A percentile compares a stretch with the other conserved stretches of the same genome.
Evolutionary conservation across 306 rosid genomes (phyloP).

Genomic region (Begonia loranthoides): DNA sequence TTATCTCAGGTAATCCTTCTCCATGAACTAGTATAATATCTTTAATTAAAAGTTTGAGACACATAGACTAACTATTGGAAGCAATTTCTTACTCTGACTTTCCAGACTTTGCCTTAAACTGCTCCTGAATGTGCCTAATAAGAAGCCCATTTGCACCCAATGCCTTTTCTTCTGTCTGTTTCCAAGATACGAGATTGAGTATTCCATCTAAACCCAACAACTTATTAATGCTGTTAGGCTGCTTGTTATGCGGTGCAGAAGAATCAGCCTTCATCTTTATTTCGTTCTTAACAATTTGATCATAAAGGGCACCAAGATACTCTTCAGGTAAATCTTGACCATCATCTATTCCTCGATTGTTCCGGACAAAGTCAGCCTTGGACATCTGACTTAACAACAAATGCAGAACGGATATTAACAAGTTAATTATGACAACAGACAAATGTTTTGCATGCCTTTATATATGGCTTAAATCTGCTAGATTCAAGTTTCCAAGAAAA

Average conservation of each 20-base stretch:
- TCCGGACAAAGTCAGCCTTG: slow-evolving; percentile 89
- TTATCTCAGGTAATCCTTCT: too few species aligned
- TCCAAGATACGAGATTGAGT: slow-evolving; percentile 90
- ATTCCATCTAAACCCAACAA: slow-evolving; percentile 92
- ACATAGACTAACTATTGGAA: background rate
- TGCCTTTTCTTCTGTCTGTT: slow-evolving; percentile 91
- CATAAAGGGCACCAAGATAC: slow-evolving; percentile 80
- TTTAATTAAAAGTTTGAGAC: too few species aligned
- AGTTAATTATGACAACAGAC: background rate
- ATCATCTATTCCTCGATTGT: slow-evolving; percentile 95
- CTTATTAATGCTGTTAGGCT: slow-evolving; percentile 82
- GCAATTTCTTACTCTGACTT: slow-evolving; percentile 83
- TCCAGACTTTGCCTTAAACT: slow-evolving; percentile 81
- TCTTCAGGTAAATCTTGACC: slow-evolving; percentile 95
- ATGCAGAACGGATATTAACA: slow-evolving; percentile 21
- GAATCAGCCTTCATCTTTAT: slow-evolving; percentile 90
- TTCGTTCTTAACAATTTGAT: slow-evolving; percentile 85
- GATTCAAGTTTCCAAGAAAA: too few species aligned
- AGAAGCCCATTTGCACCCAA: slow-evolving; percentile 94
- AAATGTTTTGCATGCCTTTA: too few species aligned
- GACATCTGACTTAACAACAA: slow-evolving; percentile 66
- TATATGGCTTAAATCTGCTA: too few species aligned
- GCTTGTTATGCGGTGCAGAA: slow-evolving; percentile 86
- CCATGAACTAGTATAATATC: too few species aligned
- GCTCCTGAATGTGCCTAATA: slow-evolving; percentile 91